A percentile compares a stretch with the other conserved stretches of the same genome.
Conservation (phyloP, 1,284 basidiomycete species). For the Ceratobasidium sp. region DNA sequence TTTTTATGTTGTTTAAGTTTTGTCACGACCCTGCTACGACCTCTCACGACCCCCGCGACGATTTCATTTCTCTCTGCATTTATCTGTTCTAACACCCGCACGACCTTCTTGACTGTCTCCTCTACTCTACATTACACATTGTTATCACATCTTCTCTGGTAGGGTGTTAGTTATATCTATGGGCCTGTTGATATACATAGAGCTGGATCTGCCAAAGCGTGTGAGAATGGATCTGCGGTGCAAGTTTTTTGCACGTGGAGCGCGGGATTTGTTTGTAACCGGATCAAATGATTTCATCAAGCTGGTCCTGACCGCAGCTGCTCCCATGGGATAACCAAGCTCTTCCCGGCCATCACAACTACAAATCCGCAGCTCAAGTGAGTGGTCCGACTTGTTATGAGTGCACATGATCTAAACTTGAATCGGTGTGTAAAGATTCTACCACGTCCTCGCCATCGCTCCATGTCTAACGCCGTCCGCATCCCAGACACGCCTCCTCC, state of each 20-base stretch:
- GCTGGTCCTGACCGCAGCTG: conserved; percentile 24
- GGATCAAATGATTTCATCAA: conserved; percentile 27
- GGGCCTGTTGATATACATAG: conserved; percentile 14
- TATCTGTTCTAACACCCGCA: conserved; percentile 23
- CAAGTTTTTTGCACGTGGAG: conserved; percentile 7
- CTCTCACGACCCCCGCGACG: conserved; percentile 50
- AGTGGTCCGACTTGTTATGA: conserved; percentile 1
- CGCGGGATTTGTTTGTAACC: conserved; percentile 26
- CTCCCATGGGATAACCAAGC: conserved; percentile 24
- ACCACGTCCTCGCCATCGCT: neutral
- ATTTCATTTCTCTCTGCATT: conserved; percentile 7
- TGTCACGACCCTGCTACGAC: conserved; percentile 44
- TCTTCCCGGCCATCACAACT: neutral
- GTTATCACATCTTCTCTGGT: conserved; percentile 17
- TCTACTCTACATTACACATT: conserved; percentile 22
- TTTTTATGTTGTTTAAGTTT: neutral
- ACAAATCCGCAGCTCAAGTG: conserved; percentile 7
- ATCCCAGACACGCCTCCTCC: conserved; percentile 47
- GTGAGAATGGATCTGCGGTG: neutral
- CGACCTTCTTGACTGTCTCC: conserved; percentile 26
- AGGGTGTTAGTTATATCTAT: conserved; percentile 16
- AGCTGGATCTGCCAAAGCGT: neutral
- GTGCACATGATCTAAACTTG: neutral
- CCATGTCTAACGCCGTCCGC: conserved; percentile 42
- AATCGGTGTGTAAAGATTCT: conserved; percentile 29